phyloP scores from a whole-genome alignment of 2,329 filamentous ascomycete species.

The Lecanosticta acicola region DNA sequence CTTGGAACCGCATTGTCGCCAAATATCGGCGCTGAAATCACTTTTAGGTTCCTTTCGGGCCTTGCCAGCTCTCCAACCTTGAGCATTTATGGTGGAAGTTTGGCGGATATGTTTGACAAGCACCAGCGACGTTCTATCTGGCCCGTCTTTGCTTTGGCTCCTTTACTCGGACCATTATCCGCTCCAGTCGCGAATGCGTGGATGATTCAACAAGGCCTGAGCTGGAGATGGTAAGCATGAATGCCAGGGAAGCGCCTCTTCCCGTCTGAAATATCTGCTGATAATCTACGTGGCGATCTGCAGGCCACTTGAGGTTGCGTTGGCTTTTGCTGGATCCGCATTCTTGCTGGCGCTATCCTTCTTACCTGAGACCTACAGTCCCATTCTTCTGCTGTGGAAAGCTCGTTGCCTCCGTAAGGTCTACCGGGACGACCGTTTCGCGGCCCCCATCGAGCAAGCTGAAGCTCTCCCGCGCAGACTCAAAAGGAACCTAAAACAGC shows the following conservation, averaged over 20 bases:
- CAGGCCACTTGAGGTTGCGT: constrained; percentile 32
- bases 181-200: constrained; percentile 16
- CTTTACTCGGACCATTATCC: constrained; percentile 14
- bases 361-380: constrained; percentile 47
- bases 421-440: constrained; percentile 21
- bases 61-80: constrained; percentile 22
- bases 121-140: neutral
- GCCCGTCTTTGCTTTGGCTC: neutral
- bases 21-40: constrained; percentile 20
- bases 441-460: constrained; percentile 5
- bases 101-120: constrained; percentile 22
- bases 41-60: constrained; percentile 23
- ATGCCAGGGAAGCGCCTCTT: too few species aligned
- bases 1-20: constrained; percentile 19
- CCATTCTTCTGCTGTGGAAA: constrained; percentile 32
- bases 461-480: constrained; percentile 13
- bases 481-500: constrained; percentile 9
- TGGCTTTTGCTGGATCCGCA: constrained; percentile 15
- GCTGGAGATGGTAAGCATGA: too few species aligned
- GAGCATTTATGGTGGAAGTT: constrained; percentile 21
- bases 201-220: neutral
- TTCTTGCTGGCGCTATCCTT: constrained; percentile 33
- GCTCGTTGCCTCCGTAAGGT: constrained; percentile 27
- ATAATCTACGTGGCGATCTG: neutral
- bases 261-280: too few species aligned